These are phyloP conservation scores for Sanguinoderma infundibulare DNA, from an alignment of 1,284 basidiomycete genomes.

Conservation along the genomic window DNA sequence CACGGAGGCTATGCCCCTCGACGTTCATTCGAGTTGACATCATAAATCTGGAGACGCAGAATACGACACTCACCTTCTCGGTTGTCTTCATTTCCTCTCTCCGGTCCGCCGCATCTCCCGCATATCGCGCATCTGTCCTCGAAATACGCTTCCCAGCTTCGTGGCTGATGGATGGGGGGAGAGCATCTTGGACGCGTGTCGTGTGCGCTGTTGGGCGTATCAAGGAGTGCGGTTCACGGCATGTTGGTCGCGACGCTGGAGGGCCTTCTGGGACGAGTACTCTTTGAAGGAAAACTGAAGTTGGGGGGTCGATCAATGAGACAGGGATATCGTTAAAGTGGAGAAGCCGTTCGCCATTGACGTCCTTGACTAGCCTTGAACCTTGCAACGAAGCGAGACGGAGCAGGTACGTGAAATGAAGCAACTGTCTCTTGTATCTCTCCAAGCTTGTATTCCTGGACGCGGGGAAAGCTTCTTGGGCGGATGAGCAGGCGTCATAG, in stretches of 20 bases:
- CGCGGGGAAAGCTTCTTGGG: background rate
- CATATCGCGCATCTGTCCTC: background rate
- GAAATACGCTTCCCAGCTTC: background rate
- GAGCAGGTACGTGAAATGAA: slow-evolving; percentile 7
- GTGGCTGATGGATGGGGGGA: background rate
- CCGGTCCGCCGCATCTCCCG: slow-evolving; percentile 1
- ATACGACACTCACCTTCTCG: background rate
- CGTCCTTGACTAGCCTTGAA: background rate
- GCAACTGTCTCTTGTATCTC: slow-evolving; percentile 9
- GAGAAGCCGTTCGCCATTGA: too few relatives aligned
- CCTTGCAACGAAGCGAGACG: background rate
- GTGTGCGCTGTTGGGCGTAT: background rate
- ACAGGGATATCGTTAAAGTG: background rate
- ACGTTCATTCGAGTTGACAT: slow-evolving; percentile 23
- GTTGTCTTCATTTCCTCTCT: background rate
- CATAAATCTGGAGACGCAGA: slow-evolving; percentile 10
- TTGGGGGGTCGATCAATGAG: background rate
- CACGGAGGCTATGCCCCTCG: slow-evolving; percentile 25
- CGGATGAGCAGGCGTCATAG: background rate
- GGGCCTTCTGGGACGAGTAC: background rate
- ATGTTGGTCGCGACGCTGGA: background rate
- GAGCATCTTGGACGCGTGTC: background rate
- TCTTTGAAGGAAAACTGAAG: background rate
- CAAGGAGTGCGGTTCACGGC: background rate
- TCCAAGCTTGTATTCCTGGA: background rate